Conservation (phyloP, 2,329 filamentous ascomycete species). For the Nigrograna mackinnonii region DNA sequence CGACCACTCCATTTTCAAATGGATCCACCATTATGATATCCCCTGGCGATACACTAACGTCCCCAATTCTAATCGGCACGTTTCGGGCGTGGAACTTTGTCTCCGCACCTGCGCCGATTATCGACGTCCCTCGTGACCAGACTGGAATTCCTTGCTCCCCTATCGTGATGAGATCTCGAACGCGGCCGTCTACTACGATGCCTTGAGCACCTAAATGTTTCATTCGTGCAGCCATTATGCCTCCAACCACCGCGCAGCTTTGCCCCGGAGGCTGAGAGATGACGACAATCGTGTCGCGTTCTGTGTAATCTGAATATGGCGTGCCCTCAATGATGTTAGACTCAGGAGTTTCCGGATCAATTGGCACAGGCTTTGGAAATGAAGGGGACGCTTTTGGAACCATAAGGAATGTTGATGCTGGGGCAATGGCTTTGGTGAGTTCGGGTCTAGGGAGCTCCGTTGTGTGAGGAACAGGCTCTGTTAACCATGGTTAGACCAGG, state of each 20-base stretch:
- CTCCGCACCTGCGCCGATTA: constrained; percentile 61
- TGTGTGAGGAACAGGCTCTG: too few relatives aligned
- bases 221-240: constrained; percentile 75
- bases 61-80: constrained; percentile 42
- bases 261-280: constrained; percentile 68
- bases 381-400: constrained; percentile 58
- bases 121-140: constrained; percentile 61
- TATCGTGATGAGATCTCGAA: constrained; percentile 68
- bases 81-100: constrained; percentile 60
- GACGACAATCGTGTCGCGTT: constrained; percentile 64
- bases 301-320: constrained; percentile 71
- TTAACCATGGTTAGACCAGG: too few relatives aligned
- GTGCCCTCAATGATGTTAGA: constrained; percentile 39
- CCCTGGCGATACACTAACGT: constrained; percentile 45
- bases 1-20: constrained; percentile 67
- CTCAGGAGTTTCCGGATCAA: constrained; percentile 32
- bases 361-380: constrained; percentile 33
- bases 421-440: constrained; percentile 49
- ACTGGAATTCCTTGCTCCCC: constrained; percentile 60
- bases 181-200: constrained; percentile 69
- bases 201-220: constrained; percentile 62
- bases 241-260: constrained; percentile 73
- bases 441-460: constrained; percentile 18
- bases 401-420: constrained; percentile 66
- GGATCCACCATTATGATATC: constrained; percentile 74